Percentiles rank a stretch among this genome's conserved stretches.
These are phyloP conservation scores for Simplicillium sp. DNA, from an alignment of 2,329 filamentous ascomycete genomes.

Conservation along the genomic window DNA sequence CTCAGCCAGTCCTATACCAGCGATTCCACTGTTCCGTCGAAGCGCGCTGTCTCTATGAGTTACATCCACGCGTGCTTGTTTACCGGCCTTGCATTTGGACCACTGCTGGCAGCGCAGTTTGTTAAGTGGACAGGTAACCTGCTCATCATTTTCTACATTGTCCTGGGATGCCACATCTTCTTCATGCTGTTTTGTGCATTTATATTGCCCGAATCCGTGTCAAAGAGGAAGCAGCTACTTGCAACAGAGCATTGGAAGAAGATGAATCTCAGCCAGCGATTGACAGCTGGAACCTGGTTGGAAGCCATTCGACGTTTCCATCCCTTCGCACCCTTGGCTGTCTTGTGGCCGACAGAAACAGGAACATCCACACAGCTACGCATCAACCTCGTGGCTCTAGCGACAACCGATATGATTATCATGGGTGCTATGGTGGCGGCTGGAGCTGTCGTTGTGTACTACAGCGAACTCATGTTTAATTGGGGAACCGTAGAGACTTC, in stretches of 20 bases:
- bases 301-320: constrained; percentile 41
- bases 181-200: constrained; percentile 67
- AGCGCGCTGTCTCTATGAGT: constrained; percentile 74
- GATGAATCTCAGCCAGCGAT: constrained; percentile 22
- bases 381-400: constrained; percentile 73
- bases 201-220: constrained; percentile 76
- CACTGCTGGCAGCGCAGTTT: constrained; percentile 70
- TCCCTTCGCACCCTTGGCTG: constrained; percentile 65
- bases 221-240: constrained; percentile 56
- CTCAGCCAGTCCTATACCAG: constrained; percentile 79
- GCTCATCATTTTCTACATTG: constrained; percentile 76
- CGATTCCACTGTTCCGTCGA: constrained; percentile 76
- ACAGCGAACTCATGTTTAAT: constrained; percentile 68
- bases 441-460: constrained; percentile 74
- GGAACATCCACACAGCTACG: constrained; percentile 52
- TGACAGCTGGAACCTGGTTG: constrained; percentile 16
- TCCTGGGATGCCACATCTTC: constrained; percentile 59
- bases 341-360: constrained; percentile 64
- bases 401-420: constrained; percentile 70
- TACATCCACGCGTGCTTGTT: constrained; percentile 88
- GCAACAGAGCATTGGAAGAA: constrained; percentile 57
- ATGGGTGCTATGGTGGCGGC: constrained; percentile 76
- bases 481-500: constrained; percentile 79
- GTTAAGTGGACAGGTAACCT: constrained; percentile 68
- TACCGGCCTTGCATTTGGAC: constrained; percentile 78